phyloP scores from a whole-genome alignment of 1,284 basidiomycete species.

The Lignosus rhinocerotis region DNA sequence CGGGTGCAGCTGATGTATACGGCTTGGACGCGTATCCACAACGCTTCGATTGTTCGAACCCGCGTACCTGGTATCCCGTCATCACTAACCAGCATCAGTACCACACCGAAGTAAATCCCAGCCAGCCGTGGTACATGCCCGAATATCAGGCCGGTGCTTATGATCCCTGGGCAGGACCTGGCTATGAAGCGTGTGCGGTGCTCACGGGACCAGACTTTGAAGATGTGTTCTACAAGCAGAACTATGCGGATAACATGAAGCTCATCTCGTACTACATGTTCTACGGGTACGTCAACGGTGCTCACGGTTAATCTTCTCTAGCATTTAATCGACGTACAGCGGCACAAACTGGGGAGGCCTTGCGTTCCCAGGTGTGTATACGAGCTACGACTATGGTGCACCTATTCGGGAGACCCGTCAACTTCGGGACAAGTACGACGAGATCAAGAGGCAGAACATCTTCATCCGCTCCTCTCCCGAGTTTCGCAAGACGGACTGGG shows the following conservation, averaged over 20 bases:
- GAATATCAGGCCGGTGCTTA: slow-evolving; percentile 60
- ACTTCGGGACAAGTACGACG: slow-evolving; percentile 69
- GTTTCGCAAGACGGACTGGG: slow-evolving; percentile 76
- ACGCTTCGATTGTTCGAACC: slow-evolving; percentile 73
- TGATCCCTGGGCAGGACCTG: slow-evolving; percentile 75
- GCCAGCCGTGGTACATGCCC: slow-evolving; percentile 66
- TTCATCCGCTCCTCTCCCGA: slow-evolving; percentile 76
- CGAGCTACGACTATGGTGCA: slow-evolving; percentile 66
- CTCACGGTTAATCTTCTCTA: background rate
- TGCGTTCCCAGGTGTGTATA: slow-evolving; percentile 68
- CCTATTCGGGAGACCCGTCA: slow-evolving; percentile 68
- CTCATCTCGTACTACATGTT: slow-evolving; percentile 80
- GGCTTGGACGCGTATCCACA: slow-evolving; percentile 68
- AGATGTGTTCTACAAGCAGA: slow-evolving; percentile 72
- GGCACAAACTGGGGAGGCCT: slow-evolving; percentile 81
- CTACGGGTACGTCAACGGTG: slow-evolving; percentile 51
- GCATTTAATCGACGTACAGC: slow-evolving; percentile 34
- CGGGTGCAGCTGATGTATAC: slow-evolving; percentile 55
- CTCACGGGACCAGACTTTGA: slow-evolving; percentile 72
- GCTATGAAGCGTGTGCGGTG: slow-evolving; percentile 49
- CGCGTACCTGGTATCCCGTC: slow-evolving; percentile 58
- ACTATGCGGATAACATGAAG: slow-evolving; percentile 79
- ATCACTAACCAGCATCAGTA: slow-evolving; percentile 58
- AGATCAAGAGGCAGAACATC: slow-evolving; percentile 72
- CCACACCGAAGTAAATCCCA: slow-evolving; percentile 55